Evolutionary conservation across 176 grass and related monocot genomes (phyloP).

Genomic region (Avena eriantha): DNA sequence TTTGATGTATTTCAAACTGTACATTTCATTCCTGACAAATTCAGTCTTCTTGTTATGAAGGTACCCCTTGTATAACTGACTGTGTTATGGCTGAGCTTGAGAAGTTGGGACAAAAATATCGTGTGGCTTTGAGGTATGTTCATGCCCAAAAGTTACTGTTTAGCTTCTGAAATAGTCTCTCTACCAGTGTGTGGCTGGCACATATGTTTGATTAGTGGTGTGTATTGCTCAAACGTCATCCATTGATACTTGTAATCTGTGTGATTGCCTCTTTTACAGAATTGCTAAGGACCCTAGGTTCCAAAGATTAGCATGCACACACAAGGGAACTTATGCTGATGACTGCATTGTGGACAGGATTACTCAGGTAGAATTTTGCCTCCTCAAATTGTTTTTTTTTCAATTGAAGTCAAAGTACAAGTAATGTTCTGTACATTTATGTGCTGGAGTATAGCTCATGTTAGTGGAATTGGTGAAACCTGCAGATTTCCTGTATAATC

Average conservation of each 20-base stretch:
- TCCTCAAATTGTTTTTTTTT: conserved; percentile 10
- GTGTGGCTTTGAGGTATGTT: conserved; percentile 81
- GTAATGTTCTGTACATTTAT: neutral
- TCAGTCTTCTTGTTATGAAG: conserved; percentile 48
- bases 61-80: conserved; percentile 91
- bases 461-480: neutral
- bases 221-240: neutral
- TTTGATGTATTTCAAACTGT: neutral
- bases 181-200: neutral
- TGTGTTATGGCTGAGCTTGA: conserved; percentile 98
- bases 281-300: conserved; percentile 96
- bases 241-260: neutral
- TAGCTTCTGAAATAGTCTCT: neutral
- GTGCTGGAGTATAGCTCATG: neutral
- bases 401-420: neutral
- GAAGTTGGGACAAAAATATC: conserved; percentile 94
- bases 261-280: conserved; percentile 37
- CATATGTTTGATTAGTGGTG: neutral
- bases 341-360: conserved; percentile 91
- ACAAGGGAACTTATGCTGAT: conserved; percentile 98
- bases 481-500: neutral
- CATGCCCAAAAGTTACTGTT: neutral
- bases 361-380: conserved; percentile 68
- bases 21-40: neutral
- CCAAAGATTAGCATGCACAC: conserved; percentile 89